These are phyloP conservation scores for Botrytis deweyae DNA, from an alignment of 2,329 filamentous ascomycete species.

Conservation along the genomic window DNA sequence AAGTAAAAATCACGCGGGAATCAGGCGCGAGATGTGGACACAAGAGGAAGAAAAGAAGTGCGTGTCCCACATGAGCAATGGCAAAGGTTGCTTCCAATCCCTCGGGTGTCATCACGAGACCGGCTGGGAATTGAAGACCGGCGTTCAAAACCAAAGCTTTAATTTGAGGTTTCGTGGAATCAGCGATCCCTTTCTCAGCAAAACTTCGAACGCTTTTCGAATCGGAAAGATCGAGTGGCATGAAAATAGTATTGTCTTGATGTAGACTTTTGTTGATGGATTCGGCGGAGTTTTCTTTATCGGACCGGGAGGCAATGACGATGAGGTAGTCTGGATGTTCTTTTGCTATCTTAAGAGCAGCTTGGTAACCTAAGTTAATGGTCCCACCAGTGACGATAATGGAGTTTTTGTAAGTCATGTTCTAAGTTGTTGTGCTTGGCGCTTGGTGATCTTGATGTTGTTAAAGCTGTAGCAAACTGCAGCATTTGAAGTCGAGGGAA, in stretches of 20 bases:
- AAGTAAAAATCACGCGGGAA: slow-evolving; percentile 47
- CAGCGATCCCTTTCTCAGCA: not conserved
- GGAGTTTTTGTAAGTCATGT: slow-evolving; percentile 30
- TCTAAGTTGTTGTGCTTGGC: not conserved
- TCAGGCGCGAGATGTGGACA: slow-evolving; percentile 42
- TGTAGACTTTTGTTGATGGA: slow-evolving; percentile 45
- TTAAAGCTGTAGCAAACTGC: not conserved
- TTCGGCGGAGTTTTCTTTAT: slow-evolving; percentile 31
- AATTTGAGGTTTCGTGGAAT: slow-evolving; percentile 41
- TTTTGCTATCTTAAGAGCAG: slow-evolving; percentile 44
- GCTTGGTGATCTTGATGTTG: not conserved
- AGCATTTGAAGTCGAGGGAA: not conserved
- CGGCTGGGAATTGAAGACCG: slow-evolving; percentile 44
- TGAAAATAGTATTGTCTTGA: slow-evolving; percentile 45
- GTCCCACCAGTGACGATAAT: slow-evolving; percentile 50
- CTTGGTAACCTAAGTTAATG: slow-evolving; percentile 45
- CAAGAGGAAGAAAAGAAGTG: slow-evolving; percentile 50
- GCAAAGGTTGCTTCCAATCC: slow-evolving; percentile 51
- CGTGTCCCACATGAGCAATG: slow-evolving; percentile 51
- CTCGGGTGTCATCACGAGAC: slow-evolving; percentile 42
- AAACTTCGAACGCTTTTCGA: slow-evolving; percentile 40
- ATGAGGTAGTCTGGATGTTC: slow-evolving; percentile 44
- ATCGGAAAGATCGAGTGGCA: slow-evolving; percentile 37
- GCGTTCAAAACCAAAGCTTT: slow-evolving; percentile 50
- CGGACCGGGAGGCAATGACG: slow-evolving; percentile 46